Evolutionary conservation across 2,329 filamentous ascomycete species (phyloP).

Genomic region (Aspergillus ruber): DNA sequence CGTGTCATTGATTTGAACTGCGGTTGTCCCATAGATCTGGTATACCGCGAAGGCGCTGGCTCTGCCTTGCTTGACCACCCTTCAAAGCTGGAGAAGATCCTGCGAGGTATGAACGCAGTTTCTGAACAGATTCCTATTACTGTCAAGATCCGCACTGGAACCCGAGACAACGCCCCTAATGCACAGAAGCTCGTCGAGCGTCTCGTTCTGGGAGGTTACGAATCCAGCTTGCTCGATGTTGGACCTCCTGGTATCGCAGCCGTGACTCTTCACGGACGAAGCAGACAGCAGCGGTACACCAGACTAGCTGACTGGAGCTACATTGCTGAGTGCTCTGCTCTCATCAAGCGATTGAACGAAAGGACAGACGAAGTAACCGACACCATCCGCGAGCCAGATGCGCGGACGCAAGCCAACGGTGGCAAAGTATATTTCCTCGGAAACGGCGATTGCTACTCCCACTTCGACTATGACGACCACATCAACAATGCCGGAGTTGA

Average conservation of each 20-base stretch:
- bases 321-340: slow-evolving; percentile 78
- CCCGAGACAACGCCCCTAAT: slow-evolving; percentile 69
- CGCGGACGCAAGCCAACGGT: slow-evolving; percentile 61
- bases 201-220: slow-evolving; percentile 70
- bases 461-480: slow-evolving; percentile 76
- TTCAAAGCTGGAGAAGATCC: slow-evolving; percentile 85
- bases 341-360: slow-evolving; percentile 74
- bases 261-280: slow-evolving; percentile 91
- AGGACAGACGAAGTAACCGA: slow-evolving; percentile 63
- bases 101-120: slow-evolving; percentile 91
- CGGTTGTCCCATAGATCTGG: slow-evolving; percentile 91
- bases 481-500: slow-evolving; percentile 75
- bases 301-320: slow-evolving; percentile 90
- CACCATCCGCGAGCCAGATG: slow-evolving; percentile 71
- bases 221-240: slow-evolving; percentile 58
- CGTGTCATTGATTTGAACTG: slow-evolving; percentile 94
- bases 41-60: slow-evolving; percentile 80
- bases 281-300: slow-evolving; percentile 89
- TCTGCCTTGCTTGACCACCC: slow-evolving; percentile 86
- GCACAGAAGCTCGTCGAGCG: slow-evolving; percentile 76
- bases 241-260: slow-evolving; percentile 83
- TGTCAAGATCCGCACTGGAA: slow-evolving; percentile 89
- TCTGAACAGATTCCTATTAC: slow-evolving; percentile 88
- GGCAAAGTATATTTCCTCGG: slow-evolving; percentile 85
- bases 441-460: slow-evolving; percentile 94